phyloP scores from a whole-genome alignment of 1,284 basidiomycete genomes.

The Rhodotorula sp. region DNA sequence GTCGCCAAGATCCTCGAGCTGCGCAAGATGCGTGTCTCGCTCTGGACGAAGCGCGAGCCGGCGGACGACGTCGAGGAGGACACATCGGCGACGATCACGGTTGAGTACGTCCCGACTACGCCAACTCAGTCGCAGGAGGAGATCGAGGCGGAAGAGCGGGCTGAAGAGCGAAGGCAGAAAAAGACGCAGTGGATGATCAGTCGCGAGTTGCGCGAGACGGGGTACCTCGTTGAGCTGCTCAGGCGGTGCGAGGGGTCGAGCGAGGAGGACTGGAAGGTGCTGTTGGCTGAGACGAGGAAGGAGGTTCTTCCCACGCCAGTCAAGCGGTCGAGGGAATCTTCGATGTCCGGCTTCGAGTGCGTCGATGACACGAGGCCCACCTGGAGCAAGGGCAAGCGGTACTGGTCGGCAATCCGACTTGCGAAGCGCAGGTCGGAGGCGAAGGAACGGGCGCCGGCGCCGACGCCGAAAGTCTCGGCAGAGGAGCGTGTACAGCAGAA shows the following conservation, averaged over 20 bases:
- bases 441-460: too few relatives aligned
- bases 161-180: not conserved
- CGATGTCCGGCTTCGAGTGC: too few relatives aligned
- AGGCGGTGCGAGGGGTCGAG: conserved; percentile 10
- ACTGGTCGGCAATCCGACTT: too few relatives aligned
- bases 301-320: conserved; percentile 21
- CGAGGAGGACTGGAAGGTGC: conserved; percentile 3
- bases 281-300: conserved; percentile 4
- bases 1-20: conserved; percentile 15
- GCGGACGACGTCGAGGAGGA: not conserved
- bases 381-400: not conserved
- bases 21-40: conserved; percentile 19
- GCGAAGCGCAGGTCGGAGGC: too few relatives aligned
- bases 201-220: conserved; percentile 27
- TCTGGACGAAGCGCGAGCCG: conserved; percentile 10
- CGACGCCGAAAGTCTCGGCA: too few relatives aligned
- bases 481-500: too few relatives aligned
- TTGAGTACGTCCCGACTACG: too few relatives aligned
- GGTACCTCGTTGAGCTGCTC: conserved; percentile 26
- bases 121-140: too few relatives aligned
- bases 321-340: not conserved
- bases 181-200: conserved; percentile 11
- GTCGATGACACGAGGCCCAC: not conserved
- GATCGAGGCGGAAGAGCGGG: not conserved
- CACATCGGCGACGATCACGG: not conserved